Conservation (phyloP, 768 basidiomycete genomes). For the Phallus indusiatus region DNA sequence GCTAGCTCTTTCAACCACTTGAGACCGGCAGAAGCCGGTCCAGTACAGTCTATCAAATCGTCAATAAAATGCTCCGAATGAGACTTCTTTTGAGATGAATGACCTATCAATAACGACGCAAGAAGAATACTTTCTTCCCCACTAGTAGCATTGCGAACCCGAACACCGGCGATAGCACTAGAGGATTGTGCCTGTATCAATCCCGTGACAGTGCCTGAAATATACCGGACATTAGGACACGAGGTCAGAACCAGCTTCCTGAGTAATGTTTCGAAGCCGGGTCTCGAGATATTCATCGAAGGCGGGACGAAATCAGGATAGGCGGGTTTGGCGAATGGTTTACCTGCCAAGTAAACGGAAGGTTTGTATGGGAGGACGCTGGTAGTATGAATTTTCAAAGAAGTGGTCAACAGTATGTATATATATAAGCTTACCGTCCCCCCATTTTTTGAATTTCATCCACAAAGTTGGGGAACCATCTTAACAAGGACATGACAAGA, state of each 20-base stretch:
- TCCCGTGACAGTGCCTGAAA: conserved; percentile 15
- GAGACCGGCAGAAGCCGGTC: conserved; percentile 12
- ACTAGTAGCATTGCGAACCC: conserved; percentile 11
- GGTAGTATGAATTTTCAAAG: neutral
- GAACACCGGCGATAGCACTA: conserved; percentile 6
- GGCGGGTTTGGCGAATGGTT: neutral
- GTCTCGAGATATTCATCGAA: neutral
- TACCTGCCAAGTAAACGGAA: neutral
- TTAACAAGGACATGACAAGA: neutral
- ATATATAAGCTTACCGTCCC: neutral
- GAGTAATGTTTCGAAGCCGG: conserved; percentile 15
- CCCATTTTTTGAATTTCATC: neutral
- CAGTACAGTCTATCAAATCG: conserved; percentile 17
- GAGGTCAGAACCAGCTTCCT: conserved; percentile 11
- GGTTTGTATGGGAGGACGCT: neutral
- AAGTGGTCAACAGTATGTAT: neutral
- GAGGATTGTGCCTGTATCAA: neutral
- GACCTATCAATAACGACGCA: conserved; percentile 15
- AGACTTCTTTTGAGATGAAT: too few species aligned
- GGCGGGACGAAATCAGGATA: neutral
- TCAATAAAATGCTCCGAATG: neutral
- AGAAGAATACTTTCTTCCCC: conserved; percentile 1
- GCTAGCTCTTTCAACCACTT: conserved; percentile 11
- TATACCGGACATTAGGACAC: conserved; percentile 15
- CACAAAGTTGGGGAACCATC: conserved; percentile 1